Conservation (phyloP, 495 filamentous ascomycete species). For the Elaphomyces granulatus region DNA sequence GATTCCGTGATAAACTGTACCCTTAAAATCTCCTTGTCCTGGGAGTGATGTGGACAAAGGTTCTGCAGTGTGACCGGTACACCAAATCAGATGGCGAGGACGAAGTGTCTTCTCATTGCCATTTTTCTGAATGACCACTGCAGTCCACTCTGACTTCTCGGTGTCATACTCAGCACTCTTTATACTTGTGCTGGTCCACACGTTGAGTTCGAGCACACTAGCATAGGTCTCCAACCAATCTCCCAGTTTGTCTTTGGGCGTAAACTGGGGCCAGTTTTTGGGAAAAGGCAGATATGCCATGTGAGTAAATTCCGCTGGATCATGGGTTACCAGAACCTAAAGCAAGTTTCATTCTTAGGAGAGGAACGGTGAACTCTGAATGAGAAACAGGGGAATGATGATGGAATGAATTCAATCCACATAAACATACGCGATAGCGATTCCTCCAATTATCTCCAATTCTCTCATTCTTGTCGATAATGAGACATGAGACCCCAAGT, state of each 20-base stretch:
- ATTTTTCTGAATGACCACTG: conserved; percentile 36
- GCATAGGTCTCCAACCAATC: conserved; percentile 68
- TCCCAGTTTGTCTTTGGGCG: conserved; percentile 67
- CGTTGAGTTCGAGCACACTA: conserved; percentile 55
- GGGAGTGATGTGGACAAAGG: conserved; percentile 31
- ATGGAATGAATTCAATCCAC: background rate
- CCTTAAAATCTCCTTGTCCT: conserved; percentile 32
- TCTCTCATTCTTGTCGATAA: conserved; percentile 50
- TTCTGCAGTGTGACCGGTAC: conserved; percentile 38
- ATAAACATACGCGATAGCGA: conserved; percentile 31
- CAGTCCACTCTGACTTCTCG: conserved; percentile 41
- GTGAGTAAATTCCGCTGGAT: conserved; percentile 62
- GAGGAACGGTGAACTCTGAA: too few relatives aligned
- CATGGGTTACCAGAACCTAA: conserved; percentile 44
- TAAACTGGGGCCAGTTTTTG: conserved; percentile 50
- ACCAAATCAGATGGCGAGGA: conserved; percentile 34
- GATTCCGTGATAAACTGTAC: conserved; percentile 31
- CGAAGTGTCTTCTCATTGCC: conserved; percentile 25
- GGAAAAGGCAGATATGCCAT: conserved; percentile 62
- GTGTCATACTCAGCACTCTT: conserved; percentile 39
- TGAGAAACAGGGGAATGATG: conserved; percentile 14
- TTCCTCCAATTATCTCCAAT: conserved; percentile 71
- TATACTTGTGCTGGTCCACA: conserved; percentile 49
- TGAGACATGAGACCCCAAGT: conserved; percentile 46
- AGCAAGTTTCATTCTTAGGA: background rate